phyloP scores from a whole-genome alignment of 1,284 basidiomycete genomes.

The Phaffia rhodozyma region DNA sequence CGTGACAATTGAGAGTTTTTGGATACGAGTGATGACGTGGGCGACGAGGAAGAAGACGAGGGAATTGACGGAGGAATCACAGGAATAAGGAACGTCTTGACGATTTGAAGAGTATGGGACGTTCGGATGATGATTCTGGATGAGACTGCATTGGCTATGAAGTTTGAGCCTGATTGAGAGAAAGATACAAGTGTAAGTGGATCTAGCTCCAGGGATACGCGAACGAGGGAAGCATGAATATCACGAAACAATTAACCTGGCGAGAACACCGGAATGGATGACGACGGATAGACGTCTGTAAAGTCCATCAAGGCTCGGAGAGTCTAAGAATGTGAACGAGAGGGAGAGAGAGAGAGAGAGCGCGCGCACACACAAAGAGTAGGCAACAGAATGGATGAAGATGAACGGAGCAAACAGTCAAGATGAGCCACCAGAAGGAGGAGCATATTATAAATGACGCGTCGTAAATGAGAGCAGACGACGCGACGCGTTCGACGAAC shows the following conservation, averaged over 20 bases:
- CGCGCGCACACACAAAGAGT: too few relatives aligned
- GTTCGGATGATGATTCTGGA: slow-evolving; percentile 31
- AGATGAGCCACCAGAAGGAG: background rate
- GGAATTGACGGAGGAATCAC: slow-evolving; percentile 5
- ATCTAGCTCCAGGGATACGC: too few relatives aligned
- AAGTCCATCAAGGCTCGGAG: slow-evolving; percentile 8
- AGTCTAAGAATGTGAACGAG: too few relatives aligned
- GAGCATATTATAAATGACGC: too few relatives aligned
- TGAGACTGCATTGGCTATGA: slow-evolving; percentile 28
- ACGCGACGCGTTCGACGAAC: too few relatives aligned
- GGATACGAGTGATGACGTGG: background rate
- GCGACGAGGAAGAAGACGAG: background rate
- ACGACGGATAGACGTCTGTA: slow-evolving; percentile 14
- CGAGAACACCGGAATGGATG: slow-evolving; percentile 9
- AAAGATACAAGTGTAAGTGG: slow-evolving; percentile 5
- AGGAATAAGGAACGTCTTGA: slow-evolving; percentile 29
- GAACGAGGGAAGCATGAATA: too few relatives aligned
- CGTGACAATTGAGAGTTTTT: background rate
- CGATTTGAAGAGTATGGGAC: slow-evolving; percentile 28
- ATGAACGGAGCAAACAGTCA: background rate
- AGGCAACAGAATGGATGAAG: too few relatives aligned
- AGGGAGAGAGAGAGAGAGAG: too few relatives aligned
- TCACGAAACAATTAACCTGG: background rate
- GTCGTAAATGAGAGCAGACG: too few relatives aligned
- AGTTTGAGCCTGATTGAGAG: slow-evolving; percentile 35